Evolutionary conservation across 192 early-diverging fungal genomes (phyloP), one percentile per base, ranked within the genome.

Genomic region (Podila verticillata): DNA sequence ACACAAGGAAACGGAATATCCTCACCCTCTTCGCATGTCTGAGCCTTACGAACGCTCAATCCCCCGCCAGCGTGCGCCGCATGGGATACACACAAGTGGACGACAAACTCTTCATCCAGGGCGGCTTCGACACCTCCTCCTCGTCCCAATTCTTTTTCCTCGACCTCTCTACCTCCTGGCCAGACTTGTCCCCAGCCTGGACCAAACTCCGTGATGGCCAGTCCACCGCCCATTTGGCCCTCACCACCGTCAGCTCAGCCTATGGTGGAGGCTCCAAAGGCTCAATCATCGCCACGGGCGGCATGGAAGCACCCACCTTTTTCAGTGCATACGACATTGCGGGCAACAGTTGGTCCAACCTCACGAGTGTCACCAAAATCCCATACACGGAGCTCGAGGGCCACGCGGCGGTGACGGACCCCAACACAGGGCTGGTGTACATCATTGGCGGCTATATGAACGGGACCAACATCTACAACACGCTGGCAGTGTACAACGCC

Each of bases 81-180:
- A 68, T 72, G 65, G 77, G 77, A 3, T 80, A 58, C 49, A n/a
- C 77, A 20, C 48, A 22, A 2, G 9, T 80, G n/a, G 26, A 72
- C 70, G 70, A 72, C 31, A 58, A 59, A 5, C 66, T 80, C 30
- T 80, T 68, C 39, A 80, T 80, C 54, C 61, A 80, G 35, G 77
- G 77, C 30, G 77, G 77, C 36, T 80, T 64, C 32, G 66, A 72
- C 28, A 51, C 44, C 17, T 34, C 31, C 3, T 20, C 60, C 30
- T 64, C 70, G 2, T 12, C 3, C 22, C 77, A 72, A 24, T 80
- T 80, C 35, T n/a, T 68, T 13, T 31, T 61, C 2, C 69, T 80
- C 35, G 77, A 80, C 47, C 77, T 80, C 44, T 67, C 70, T 2
- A 65, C 60, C 19, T 80, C 77, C 15, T 80, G 77, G 77, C 0